Conservation (phyloP, 2,329 filamentous ascomycete genomes). For the Daldinia eschscholtzii region DNA sequence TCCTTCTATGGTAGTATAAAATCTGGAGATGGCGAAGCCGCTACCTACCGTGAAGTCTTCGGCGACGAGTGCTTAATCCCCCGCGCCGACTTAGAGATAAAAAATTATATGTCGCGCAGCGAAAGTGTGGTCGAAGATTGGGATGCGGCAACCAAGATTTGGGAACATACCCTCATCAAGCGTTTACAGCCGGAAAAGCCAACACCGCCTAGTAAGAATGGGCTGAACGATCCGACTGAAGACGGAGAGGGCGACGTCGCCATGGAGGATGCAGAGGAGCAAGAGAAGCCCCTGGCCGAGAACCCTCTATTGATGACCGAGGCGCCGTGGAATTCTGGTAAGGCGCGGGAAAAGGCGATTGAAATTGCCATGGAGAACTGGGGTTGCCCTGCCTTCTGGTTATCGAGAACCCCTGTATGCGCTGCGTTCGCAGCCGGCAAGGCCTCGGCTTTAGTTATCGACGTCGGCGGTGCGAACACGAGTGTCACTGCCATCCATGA, state of each 20-base stretch:
- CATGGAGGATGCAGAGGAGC: slow-evolving; percentile 69
- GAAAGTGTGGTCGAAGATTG: slow-evolving; percentile 96
- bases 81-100: slow-evolving; percentile 80
- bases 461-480: slow-evolving; percentile 89
- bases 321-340: slow-evolving; percentile 89
- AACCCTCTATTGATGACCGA: slow-evolving; percentile 95
- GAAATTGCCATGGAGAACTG: slow-evolving; percentile 98
- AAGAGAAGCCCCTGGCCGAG: slow-evolving; percentile 87
- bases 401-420: slow-evolving; percentile 89
- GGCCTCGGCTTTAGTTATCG: slow-evolving; percentile 90
- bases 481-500: slow-evolving; percentile 94
- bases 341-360: slow-evolving; percentile 92
- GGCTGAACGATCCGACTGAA: slow-evolving; percentile 77
- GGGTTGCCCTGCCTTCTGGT: slow-evolving; percentile 94
- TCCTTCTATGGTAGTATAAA: slow-evolving; percentile 83
- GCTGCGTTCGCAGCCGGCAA: slow-evolving; percentile 94
- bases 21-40: slow-evolving; percentile 60
- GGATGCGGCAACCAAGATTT: slow-evolving; percentile 89
- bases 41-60: slow-evolving; percentile 71
- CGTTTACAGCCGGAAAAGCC: slow-evolving; percentile 83
- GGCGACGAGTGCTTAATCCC: slow-evolving; percentile 92
- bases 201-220: slow-evolving; percentile 78
- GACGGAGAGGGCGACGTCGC: slow-evolving; percentile 72
- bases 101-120: slow-evolving; percentile 85
- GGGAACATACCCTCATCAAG: slow-evolving; percentile 93